phyloP scores from a whole-genome alignment of 176 grass and related monocot genomes.

The Triticum turgidum region DNA sequence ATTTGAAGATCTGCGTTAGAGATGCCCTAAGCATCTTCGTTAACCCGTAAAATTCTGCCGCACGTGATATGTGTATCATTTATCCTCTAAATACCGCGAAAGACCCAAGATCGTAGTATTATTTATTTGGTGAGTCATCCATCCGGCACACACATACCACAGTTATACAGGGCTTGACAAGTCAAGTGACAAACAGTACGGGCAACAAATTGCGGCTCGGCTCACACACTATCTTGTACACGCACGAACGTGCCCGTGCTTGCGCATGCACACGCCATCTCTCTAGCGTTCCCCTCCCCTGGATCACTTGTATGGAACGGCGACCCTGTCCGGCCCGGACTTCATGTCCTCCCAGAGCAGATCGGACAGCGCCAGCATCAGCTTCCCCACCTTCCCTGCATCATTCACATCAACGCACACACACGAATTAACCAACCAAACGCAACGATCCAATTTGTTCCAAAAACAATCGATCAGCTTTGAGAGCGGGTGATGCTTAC shows the following conservation, averaged over 20 bases:
- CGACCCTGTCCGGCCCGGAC: slow-evolving; percentile 61
- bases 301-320: slow-evolving; percentile 53
- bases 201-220: neutral
- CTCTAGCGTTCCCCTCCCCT: neutral
- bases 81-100: neutral
- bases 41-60: no score
- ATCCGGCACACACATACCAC: neutral
- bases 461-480: neutral
- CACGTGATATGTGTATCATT: no score
- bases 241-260: no score
- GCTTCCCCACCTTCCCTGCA: slow-evolving; percentile 73
- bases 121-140: neutral
- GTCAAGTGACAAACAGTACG: neutral
- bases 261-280: neutral
- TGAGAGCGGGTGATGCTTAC: neutral
- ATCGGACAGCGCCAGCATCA: slow-evolving; percentile 71
- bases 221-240: neutral
- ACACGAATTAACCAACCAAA: neutral
- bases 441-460: neutral
- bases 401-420: neutral
- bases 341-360: slow-evolving; percentile 93
- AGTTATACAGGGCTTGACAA: neutral
- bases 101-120: neutral
- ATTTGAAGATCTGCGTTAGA: no score
- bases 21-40: no score